Evolutionary conservation across 257 asterid species (phyloP).

Genomic region (Nicotiana noctiflora): DNA sequence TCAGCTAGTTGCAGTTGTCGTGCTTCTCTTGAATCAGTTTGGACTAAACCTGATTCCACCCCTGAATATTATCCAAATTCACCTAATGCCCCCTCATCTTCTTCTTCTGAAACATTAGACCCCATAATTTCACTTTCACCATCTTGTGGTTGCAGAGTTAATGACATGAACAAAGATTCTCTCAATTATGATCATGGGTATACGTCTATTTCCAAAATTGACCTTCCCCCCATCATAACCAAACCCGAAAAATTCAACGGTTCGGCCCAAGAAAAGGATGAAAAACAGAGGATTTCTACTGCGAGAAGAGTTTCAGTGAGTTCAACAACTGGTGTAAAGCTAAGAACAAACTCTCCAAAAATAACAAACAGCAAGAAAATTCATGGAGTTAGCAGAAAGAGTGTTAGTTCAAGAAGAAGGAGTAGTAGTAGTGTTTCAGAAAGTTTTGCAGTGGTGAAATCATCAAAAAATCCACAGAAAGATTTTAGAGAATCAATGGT

Average conservation of each 20-base stretch:
- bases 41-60: conserved; percentile 7
- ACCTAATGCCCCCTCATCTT: neutral
- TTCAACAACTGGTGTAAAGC: conserved; percentile 14
- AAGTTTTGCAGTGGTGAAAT: conserved; percentile 17
- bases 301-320: neutral
- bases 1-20: conserved; percentile 1
- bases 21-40: conserved; percentile 7
- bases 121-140: neutral
- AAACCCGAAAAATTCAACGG: neutral
- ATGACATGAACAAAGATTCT: neutral
- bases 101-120: neutral
- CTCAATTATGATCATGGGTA: neutral
- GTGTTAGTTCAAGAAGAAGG: neutral
- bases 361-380: conserved; percentile 5
- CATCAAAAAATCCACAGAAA: conserved; percentile 12
- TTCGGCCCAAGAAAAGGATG: neutral
- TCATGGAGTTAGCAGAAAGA: neutral
- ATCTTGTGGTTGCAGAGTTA: neutral
- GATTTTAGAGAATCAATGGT: conserved; percentile 21
- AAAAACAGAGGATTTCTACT: neutral
- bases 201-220: neutral
- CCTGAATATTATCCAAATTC: conserved; percentile 9
- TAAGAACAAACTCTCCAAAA: conserved; percentile 15
- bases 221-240: neutral
- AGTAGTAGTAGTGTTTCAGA: neutral